Base-by-base conservation (phyloP, 1,284 basidiomycete genomes). In the Puccinia novopanici region DNA sequence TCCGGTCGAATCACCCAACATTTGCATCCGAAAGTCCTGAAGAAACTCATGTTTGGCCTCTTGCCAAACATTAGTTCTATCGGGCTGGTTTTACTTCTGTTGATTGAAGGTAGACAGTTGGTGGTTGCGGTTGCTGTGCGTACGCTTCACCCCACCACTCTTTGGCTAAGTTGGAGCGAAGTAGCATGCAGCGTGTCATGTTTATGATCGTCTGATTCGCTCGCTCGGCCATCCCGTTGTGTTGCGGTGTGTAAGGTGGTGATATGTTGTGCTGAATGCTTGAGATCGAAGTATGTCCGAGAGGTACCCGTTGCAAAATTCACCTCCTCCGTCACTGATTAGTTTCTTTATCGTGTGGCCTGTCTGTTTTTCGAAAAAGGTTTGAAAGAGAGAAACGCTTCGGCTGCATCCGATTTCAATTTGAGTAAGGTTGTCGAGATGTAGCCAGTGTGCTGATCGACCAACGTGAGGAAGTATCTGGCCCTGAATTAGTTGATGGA, bases 1-100 rank as follows among this genome's bases (percentile, higher is more conserved):
- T 45, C 17, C 2, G 65, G 40, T 27, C 13, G 34, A 4, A 50
- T 22, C 3, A 70, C 22, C 67, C 67, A 70, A 1, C 10, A n/a
- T 13, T 40, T 30, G 27, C 65, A 68, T 12, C 65, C 65, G 34
- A 68, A 68, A 6, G 65, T 37, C n/a, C 65, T 17, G 27, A 61
- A 61, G 30, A 61, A 61, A 17, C 15, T 37, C 12, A 30, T 34
- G 30, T 57, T 57, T 3, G 55, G 55, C 5, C 15, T 70, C 24
- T 48, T 48, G 12, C 19, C 19, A 22, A 22, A 15, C 10, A 52
- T 8, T 52, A 4, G 9, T 22, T 52, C 50, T 12, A 52, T 13
- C 19, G 67, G 48, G 34, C 10, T 70, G 27, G 3, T 45, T 17
- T 70, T n/a, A 34, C 24, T 15, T 48, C 13, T 70, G 40, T 27